A percentile compares a stretch with the other conserved stretches of the same genome.
Evolutionary conservation across 169 alveolate genomes (phyloP).

Genomic region (Cryptosporidium viatorum): DNA sequence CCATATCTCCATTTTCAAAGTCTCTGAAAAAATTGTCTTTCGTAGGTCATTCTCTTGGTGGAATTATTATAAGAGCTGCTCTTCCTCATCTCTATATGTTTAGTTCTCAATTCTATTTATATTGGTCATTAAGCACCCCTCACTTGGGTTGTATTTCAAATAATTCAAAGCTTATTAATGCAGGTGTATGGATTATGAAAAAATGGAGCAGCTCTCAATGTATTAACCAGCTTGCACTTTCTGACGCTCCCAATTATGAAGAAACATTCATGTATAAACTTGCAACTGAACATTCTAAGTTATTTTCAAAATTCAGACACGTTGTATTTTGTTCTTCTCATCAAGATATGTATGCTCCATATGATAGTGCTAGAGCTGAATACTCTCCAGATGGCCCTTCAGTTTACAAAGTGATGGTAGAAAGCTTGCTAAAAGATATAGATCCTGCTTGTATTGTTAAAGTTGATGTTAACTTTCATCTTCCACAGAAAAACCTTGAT

Average conservation of each 20-base stretch:
- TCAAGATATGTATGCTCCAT: slow-evolving; percentile 92
- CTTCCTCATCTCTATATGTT: slow-evolving; percentile 87
- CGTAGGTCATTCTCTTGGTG: slow-evolving; percentile 94
- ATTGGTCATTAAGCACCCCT: slow-evolving; percentile 90
- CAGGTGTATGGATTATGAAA: slow-evolving; percentile 93
- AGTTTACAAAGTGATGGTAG: slow-evolving; percentile 86
- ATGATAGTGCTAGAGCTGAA: slow-evolving; percentile 91
- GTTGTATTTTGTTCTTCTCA: slow-evolving; percentile 86
- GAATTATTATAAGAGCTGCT: slow-evolving; percentile 93
- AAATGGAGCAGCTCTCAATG: slow-evolving; percentile 89
- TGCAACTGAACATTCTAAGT: slow-evolving; percentile 80
- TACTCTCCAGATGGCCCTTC: slow-evolving; percentile 80
- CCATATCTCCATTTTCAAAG: slow-evolving; percentile 56
- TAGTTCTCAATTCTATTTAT: slow-evolving; percentile 85
- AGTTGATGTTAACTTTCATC: slow-evolving; percentile 89
- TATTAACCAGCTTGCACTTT: slow-evolving; percentile 86
- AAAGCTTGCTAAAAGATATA: slow-evolving; percentile 81
- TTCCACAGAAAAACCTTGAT: slow-evolving; percentile 88
- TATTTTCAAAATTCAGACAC: slow-evolving; percentile 83
- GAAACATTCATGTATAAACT: slow-evolving; percentile 87
- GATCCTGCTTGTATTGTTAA: slow-evolving; percentile 83
- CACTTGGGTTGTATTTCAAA: slow-evolving; percentile 91
- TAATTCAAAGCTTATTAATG: slow-evolving; percentile 87
- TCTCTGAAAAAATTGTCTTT: slow-evolving; percentile 85
- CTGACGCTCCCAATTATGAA: slow-evolving; percentile 83